Evolutionary conservation across 1,139 yeast species (phyloP).

Genomic region (Eremothecium coryli): DNA sequence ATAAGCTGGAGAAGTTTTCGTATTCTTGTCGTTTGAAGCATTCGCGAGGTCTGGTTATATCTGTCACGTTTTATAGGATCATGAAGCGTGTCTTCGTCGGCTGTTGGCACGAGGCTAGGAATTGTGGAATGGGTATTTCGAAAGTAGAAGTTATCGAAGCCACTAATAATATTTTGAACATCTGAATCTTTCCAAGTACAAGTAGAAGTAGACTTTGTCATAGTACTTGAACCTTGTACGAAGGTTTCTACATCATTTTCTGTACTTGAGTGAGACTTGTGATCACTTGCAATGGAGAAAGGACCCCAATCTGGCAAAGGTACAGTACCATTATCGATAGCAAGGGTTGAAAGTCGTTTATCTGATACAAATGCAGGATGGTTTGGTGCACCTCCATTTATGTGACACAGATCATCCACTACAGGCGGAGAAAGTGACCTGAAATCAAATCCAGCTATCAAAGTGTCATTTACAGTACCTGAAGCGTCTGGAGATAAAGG

Average conservation of each 20-base stretch:
- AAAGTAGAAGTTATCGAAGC: not conserved
- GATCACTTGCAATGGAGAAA: not conserved
- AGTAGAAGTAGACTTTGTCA: not conserved
- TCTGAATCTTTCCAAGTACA: not conserved
- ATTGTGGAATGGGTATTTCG: not conserved
- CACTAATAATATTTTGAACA: not conserved
- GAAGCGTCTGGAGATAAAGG: constrained; percentile 9
- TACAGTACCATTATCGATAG: not conserved
- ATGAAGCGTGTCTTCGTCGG: not conserved
- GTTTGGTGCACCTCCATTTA: not conserved
- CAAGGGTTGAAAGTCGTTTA: not conserved
- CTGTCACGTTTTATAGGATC: not conserved
- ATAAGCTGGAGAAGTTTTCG: constrained; percentile 13
- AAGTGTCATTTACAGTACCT: constrained; percentile 7
- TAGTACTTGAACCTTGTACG: not conserved
- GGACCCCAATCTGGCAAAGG: constrained; percentile 1
- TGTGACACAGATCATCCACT: constrained; percentile 7
- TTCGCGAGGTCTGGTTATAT: constrained; percentile 2
- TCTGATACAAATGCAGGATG: not conserved
- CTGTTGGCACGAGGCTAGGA: not conserved
- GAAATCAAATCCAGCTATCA: constrained; percentile 8
- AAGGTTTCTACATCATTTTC: constrained; percentile 1
- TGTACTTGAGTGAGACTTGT: too few relatives aligned
- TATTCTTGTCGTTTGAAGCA: constrained; percentile 15
- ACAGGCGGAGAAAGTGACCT: constrained; percentile 8